phyloP scores from a whole-genome alignment of 2,329 filamentous ascomycete species.

The Xylaria sp. region DNA sequence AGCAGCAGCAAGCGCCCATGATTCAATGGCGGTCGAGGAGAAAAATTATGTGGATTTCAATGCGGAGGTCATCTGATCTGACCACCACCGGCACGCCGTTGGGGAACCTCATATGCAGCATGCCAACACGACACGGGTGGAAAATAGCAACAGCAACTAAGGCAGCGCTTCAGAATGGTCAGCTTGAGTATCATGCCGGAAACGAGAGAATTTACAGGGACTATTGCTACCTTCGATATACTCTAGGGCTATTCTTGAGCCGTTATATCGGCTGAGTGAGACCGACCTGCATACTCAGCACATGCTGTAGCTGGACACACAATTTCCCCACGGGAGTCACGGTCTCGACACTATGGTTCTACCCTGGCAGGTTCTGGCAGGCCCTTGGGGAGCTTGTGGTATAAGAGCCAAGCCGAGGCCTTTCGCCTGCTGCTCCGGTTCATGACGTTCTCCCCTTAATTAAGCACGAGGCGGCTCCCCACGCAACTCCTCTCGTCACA shows the following conservation, averaged over 20 bases:
- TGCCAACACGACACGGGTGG: constrained; percentile 2
- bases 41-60: not conserved
- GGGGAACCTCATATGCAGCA: constrained; percentile 26
- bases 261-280: constrained; percentile 13
- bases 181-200: constrained; percentile 3
- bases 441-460: constrained; percentile 12
- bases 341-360: constrained; percentile 10
- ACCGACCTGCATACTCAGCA: constrained; percentile 18
- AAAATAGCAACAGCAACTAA: constrained; percentile 3
- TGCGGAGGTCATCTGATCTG: constrained; percentile 17
- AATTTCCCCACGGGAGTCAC: constrained; percentile 20
- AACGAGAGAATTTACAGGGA: constrained; percentile 6
- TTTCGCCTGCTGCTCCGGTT: not conserved
- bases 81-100: constrained; percentile 37
- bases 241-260: constrained; percentile 7
- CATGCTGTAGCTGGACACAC: not conserved
- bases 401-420: constrained; percentile 27
- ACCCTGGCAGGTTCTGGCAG: not conserved
- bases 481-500: constrained; percentile 2
- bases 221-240: not conserved
- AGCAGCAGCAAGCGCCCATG: not conserved
- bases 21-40: not conserved
- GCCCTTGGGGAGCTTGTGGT: constrained; percentile 9
- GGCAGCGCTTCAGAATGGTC: not conserved
- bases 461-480: constrained; percentile 1